Evolutionary conservation across 352 stramenopile genomes (phyloP), one percentile per base, ranked within the genome.

Genomic region (Phytophthora hibernalis): DNA sequence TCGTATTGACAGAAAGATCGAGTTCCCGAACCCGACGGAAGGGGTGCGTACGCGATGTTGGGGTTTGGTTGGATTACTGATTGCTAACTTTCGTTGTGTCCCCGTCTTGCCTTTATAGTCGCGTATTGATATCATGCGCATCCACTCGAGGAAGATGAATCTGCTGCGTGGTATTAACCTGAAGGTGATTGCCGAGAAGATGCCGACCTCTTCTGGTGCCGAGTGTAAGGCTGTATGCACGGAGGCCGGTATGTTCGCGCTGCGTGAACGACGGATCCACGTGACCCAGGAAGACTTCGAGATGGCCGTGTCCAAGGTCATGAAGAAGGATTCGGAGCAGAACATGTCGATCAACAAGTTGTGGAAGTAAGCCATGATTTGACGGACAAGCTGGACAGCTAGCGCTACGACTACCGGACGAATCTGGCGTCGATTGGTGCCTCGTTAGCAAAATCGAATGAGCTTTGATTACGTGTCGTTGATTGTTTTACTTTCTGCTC

Each of bases 241-340:
- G 42, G 98, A 99, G 74, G 98, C 98, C 13, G 98, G 98, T 50
- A 99, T 99, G 98, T 99, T 99, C 89, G 98, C 98, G n/a, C 79
- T 99, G 40, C 88, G 98, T 66, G 98, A 99, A 85, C 91, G 98
- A 66, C 91, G 98, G 61, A 98, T 99, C 54, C 98, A 99, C 85
- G 98, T 99, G 22, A 99, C 98, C 24, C 98, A 99, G 76, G 97
- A 99, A 85, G 97, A 99, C 85, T 99, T 99, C 79, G 97, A 99
- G 80, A 99, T 99, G 97, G 97, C 98, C 11, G 97, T 99, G 22
- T 98, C 93, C 54, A 99, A 99, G 91, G 98, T 99, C 60, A 99
- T 99, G 97, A 99, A 99, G 97, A 99, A 99, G 86, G 98, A 99
- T 70, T 95, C 90, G 54, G 98, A 99, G 70, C 83, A 91, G 68